Evolutionary conservation across 2,329 filamentous ascomycete genomes (phyloP).

Genomic region (Dothideomycetes sp.): DNA sequence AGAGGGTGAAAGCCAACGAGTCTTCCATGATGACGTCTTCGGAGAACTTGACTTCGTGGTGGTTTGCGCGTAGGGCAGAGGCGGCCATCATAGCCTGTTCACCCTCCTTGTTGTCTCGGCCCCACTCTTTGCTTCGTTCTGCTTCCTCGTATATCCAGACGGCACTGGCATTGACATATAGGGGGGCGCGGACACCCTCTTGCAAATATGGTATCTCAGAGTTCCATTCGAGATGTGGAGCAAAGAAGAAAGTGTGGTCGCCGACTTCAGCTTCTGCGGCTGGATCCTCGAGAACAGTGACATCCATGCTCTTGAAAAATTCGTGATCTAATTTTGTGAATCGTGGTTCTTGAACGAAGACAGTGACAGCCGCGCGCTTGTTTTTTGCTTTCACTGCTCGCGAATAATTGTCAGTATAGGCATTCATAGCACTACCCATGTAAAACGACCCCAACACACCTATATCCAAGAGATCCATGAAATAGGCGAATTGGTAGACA

Average conservation of each 20-base stretch:
- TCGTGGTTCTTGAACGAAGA: conserved; percentile 19
- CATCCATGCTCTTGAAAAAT: conserved; percentile 14
- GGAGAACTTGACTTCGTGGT: conserved; percentile 4
- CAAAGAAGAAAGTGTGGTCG: conserved; percentile 6
- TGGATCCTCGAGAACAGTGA: conserved; percentile 11
- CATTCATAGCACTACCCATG: neutral
- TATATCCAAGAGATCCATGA: conserved; percentile 16
- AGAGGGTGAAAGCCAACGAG: conserved; percentile 4
- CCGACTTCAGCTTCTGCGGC: conserved; percentile 4
- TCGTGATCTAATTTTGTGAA: conserved; percentile 17
- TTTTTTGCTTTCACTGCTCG: conserved; percentile 4
- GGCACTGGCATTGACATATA: conserved; percentile 8
- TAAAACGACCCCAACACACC: neutral
- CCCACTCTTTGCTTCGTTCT: neutral
- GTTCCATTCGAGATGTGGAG: conserved; percentile 7
- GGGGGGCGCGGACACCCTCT: conserved; percentile 1
- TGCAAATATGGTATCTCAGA: conserved; percentile 5
- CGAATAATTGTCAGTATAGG: neutral
- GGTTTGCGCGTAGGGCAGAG: conserved; percentile 2
- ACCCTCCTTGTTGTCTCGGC: neutral
- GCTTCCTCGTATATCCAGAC: conserved; percentile 5
- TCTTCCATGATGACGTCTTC: neutral
- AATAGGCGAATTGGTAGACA: conserved; percentile 21
- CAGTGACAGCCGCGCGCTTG: conserved; percentile 5
- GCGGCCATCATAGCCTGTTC: conserved; percentile 2